These are phyloP conservation scores for Pelargonium citronellum DNA, from an alignment of 441 rosid genomes.

Conservation along the genomic window DNA sequence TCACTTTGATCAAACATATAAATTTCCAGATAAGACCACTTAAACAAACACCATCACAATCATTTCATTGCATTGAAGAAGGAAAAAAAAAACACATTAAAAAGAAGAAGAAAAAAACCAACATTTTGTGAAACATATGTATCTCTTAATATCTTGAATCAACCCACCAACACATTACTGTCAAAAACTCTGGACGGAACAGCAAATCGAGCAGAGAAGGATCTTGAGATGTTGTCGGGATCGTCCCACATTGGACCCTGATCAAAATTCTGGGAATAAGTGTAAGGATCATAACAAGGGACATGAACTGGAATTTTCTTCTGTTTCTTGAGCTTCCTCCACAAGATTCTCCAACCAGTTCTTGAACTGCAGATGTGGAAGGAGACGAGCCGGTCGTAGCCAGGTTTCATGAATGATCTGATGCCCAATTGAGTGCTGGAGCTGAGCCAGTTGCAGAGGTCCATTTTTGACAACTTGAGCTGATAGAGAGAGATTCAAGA, in stretches of 20 bases:
- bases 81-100: no score
- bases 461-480: conserved; percentile 18
- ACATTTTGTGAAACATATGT: neutral
- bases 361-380: conserved; percentile 29
- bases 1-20: neutral
- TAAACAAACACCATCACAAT: no score
- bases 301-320: conserved; percentile 32
- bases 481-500: no score
- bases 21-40: no score
- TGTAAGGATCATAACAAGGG: conserved; percentile 45
- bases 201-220: conserved; percentile 77
- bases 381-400: conserved; percentile 35
- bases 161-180: conserved; percentile 9
- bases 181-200: conserved; percentile 51
- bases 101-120: neutral
- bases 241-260: conserved; percentile 41
- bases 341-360: conserved; percentile 43
- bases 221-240: conserved; percentile 52
- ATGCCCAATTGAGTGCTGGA: conserved; percentile 21
- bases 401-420: conserved; percentile 16
- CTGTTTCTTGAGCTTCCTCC: conserved; percentile 53
- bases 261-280: conserved; percentile 66
- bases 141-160: neutral
- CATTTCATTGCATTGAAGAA: no score
- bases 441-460: conserved; percentile 29